Conservation (phyloP, 2,329 filamentous ascomycete genomes). For the Colletotrichum somersetense region DNA sequence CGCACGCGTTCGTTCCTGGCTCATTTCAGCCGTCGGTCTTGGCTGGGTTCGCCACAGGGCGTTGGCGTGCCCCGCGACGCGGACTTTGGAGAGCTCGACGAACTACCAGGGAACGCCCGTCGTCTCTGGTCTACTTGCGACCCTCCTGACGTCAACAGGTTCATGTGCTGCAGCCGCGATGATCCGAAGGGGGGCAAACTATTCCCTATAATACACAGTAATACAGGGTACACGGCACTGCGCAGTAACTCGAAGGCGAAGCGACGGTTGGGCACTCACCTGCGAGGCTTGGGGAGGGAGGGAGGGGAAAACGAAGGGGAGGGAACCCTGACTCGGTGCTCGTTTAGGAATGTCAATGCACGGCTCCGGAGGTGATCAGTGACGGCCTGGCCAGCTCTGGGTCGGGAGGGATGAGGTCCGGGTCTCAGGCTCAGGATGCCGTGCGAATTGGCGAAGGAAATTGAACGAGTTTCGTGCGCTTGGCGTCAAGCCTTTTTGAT, state of each 20-base stretch:
- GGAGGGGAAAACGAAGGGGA: neutral
- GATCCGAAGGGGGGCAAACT: slow-evolving; percentile 12
- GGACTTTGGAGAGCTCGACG: neutral
- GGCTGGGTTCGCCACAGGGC: neutral
- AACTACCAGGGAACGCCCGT: neutral
- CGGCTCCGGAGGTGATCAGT: slow-evolving; percentile 33
- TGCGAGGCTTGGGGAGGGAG: no score
- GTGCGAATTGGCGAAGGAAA: neutral
- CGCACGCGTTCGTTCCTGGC: neutral
- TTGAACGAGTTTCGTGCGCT: slow-evolving; percentile 7
- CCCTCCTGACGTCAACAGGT: slow-evolving; percentile 9
- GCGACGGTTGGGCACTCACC: neutral
- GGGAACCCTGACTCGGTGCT: slow-evolving; percentile 31
- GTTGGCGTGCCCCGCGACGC: neutral
- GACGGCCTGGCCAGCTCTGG: slow-evolving; percentile 7
- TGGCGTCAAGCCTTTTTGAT: neutral
- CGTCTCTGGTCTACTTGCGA: slow-evolving; percentile 19
- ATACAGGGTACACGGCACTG: no score
- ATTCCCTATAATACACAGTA: neutral
- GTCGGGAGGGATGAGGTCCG: slow-evolving; percentile 34
- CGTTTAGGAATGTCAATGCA: slow-evolving; percentile 28
- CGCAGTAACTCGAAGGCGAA: neutral
- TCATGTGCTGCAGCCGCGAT: slow-evolving; percentile 1
- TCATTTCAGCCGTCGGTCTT: neutral
- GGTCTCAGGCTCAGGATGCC: slow-evolving; percentile 41